phyloP scores from a whole-genome alignment of 441 rosid species.

The Biscutella laevigata region DNA sequence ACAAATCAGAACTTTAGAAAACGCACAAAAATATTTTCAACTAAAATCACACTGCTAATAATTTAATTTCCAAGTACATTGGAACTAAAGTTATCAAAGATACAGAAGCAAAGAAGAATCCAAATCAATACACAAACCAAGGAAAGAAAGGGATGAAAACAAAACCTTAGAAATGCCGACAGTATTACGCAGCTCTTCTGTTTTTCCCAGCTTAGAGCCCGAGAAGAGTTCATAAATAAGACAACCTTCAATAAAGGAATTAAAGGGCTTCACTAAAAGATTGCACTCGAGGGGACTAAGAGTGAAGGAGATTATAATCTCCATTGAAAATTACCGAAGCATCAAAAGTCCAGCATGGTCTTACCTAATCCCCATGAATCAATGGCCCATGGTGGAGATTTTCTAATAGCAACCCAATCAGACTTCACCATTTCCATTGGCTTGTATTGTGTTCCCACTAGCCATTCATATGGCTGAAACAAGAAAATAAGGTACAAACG shows the following conservation, averaged over 20 bases:
- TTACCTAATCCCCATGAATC: constrained; percentile 99
- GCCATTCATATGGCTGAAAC: constrained; percentile 88
- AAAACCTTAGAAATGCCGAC: constrained; percentile 92
- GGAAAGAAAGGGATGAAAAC: constrained; percentile 6
- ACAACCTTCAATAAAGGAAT: constrained; percentile 50
- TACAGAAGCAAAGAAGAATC: background rate
- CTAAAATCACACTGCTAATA: background rate
- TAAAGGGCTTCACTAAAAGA: constrained; percentile 11
- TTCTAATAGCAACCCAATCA: constrained; percentile 86
- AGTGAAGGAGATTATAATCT: background rate
- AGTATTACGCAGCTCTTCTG: constrained; percentile 93
- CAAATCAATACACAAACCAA: background rate
- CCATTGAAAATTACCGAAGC: background rate
- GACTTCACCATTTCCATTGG: constrained; percentile 86
- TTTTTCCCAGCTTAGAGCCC: constrained; percentile 69
- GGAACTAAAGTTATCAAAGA: background rate
- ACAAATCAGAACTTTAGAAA: constrained; percentile 2
- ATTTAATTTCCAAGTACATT: background rate
- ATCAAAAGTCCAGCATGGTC: constrained; percentile 15
- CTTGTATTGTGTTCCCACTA: constrained; percentile 85
- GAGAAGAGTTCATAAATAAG: constrained; percentile 92
- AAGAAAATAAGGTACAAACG: constrained; percentile 3
- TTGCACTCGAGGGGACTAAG: background rate
- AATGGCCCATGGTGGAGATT: constrained; percentile 97
- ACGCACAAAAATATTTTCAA: background rate